Percentiles rank a stretch among this genome's conserved stretches.
phyloP scores from a whole-genome alignment of 2,329 filamentous ascomycete species.

The Penicillium freii region DNA sequence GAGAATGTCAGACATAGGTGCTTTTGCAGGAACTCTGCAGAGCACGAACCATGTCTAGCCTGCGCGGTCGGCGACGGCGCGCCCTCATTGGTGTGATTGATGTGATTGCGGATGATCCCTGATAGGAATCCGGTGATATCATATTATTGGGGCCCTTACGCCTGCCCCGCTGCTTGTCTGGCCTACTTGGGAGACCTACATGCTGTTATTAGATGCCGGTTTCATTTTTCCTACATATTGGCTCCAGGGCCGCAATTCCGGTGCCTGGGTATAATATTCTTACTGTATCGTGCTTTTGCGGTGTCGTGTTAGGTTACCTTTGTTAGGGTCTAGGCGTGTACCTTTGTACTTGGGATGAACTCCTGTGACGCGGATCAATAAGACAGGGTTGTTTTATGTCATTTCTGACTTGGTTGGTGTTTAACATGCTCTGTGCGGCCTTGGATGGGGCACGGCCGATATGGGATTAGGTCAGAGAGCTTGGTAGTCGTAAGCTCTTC shows the following conservation, averaged over 20 bases:
- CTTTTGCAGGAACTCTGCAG: constrained; percentile 7
- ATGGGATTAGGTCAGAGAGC: neutral
- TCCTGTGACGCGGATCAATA: neutral
- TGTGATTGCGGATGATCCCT: neutral
- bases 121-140: constrained; percentile 5
- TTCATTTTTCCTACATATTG: constrained; percentile 5
- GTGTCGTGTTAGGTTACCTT: neutral
- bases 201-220: constrained; percentile 3
- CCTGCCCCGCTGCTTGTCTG: neutral
- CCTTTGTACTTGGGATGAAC: neutral
- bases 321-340: neutral
- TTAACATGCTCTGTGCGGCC: neutral
- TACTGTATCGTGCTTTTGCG: neutral
- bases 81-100: neutral
- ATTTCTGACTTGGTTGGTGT: neutral
- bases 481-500: neutral
- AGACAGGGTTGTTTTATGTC: neutral
- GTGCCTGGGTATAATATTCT: neutral
- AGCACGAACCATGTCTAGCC: constrained; percentile 5
- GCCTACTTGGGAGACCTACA: neutral
- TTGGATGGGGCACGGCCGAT: neutral
- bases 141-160: constrained; percentile 12
- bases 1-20: constrained; percentile 12
- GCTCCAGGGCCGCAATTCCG: neutral
- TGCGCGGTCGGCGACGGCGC: neutral